Conservation (phyloP, 73 alveolate species). For the Stentor roeselii region DNA sequence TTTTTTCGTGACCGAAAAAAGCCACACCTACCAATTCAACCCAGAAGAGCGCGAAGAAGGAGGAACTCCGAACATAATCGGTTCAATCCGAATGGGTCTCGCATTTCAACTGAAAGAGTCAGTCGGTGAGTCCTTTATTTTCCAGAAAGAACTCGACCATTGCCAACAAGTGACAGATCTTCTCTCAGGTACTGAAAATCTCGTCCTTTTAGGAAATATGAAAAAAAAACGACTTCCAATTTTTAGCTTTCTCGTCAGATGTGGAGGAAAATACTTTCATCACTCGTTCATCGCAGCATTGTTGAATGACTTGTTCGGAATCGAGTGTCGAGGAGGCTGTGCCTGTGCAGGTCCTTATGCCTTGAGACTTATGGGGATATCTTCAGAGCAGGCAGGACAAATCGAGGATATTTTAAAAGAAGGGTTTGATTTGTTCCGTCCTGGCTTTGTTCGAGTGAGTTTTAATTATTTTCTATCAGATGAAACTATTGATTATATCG, state of each 20-base stretch:
- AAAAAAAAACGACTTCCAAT: conserved; percentile 58
- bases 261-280: conserved; percentile 74
- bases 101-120: conserved; percentile 60
- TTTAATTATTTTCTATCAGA: conserved; percentile 71
- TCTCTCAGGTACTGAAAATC: conserved; percentile 44
- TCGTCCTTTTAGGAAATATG: conserved; percentile 69
- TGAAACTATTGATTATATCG: conserved; percentile 67
- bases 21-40: conserved; percentile 44
- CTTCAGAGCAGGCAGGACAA: conserved; percentile 44
- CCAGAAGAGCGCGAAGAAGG: conserved; percentile 94
- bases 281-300: conserved; percentile 82
- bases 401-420: conserved; percentile 56
- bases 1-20: conserved; percentile 81
- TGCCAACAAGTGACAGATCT: conserved; percentile 36
- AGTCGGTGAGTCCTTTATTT: conserved; percentile 55
- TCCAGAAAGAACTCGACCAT: conserved; percentile 64
- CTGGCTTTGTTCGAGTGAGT: conserved; percentile 86
- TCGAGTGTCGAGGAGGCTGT: conserved; percentile 90
- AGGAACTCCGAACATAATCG: conserved; percentile 96
- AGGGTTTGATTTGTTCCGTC: conserved; percentile 87
- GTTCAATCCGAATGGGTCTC: conserved; percentile 87
- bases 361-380: conserved; percentile 66
- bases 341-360: conserved; percentile 92
- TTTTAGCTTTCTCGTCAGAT: conserved; percentile 67
- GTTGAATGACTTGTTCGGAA: conserved; percentile 89